These are phyloP conservation scores for Phyllosticta ampelicida DNA, from an alignment of 2,329 filamentous ascomycete species.

Conservation along the genomic window DNA sequence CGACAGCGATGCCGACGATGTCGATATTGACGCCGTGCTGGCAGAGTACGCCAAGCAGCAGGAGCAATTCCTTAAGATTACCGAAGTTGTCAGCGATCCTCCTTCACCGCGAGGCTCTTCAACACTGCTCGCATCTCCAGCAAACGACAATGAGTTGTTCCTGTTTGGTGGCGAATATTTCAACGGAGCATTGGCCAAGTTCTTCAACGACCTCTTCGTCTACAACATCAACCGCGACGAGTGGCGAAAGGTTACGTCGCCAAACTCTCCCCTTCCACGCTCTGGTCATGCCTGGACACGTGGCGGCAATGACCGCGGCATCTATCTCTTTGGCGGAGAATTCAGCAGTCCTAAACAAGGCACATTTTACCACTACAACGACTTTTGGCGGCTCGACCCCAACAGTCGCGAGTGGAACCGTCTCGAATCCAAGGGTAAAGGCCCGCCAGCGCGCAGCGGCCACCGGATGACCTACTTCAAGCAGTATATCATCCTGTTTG, in stretches of 20 bases:
- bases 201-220: conserved; percentile 57
- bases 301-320: conserved; percentile 69
- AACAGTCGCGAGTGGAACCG: conserved; percentile 80
- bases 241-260: conserved; percentile 83
- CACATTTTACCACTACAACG: conserved; percentile 98
- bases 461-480: conserved; percentile 97
- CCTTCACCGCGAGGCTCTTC: conserved; percentile 71
- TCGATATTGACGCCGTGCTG: conserved; percentile 85
- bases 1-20: conserved; percentile 83
- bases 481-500: conserved; percentile 91
- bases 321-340: conserved; percentile 93
- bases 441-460: conserved; percentile 75
- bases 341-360: conserved; percentile 96
- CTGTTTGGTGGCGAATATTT: conserved; percentile 94
- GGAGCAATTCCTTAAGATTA: conserved; percentile 88
- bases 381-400: conserved; percentile 91
- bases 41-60: conserved; percentile 87
- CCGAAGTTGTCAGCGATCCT: conserved; percentile 62
- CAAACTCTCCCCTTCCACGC: conserved; percentile 81
- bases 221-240: conserved; percentile 74
- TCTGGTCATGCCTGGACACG: conserved; percentile 93
- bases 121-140: conserved; percentile 73
- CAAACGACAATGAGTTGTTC: conserved; percentile 77
- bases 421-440: conserved; percentile 68
- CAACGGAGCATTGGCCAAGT: conserved; percentile 73